phyloP scores from a whole-genome alignment of 768 basidiomycete species.

The Tylopilus sp. region DNA sequence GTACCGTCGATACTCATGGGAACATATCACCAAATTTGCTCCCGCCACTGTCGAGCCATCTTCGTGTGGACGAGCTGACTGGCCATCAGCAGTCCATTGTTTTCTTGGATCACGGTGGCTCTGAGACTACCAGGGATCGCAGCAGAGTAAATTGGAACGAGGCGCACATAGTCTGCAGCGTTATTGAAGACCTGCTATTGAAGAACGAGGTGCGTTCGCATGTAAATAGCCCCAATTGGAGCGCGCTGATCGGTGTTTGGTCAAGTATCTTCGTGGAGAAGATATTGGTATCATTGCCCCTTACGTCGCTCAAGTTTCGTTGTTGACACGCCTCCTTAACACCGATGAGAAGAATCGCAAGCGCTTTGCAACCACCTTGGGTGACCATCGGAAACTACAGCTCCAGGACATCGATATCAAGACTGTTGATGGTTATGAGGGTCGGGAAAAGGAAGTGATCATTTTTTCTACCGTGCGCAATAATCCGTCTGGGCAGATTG shows the following conservation, averaged over 20 bases:
- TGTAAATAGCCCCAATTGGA: neutral
- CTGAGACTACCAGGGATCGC: conserved; percentile 62
- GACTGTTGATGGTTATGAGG: conserved; percentile 94
- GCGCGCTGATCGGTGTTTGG: conserved; percentile 9
- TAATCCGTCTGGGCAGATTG: conserved; percentile 73
- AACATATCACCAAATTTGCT: conserved; percentile 45
- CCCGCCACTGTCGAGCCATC: conserved; percentile 60
- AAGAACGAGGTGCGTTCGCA: conserved; percentile 62
- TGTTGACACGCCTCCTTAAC: conserved; percentile 65
- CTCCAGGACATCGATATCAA: conserved; percentile 74
- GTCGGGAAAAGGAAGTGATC: conserved; percentile 89
- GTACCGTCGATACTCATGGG: conserved; percentile 58
- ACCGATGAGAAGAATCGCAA: conserved; percentile 46
- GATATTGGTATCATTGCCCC: conserved; percentile 94
- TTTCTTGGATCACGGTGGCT: conserved; percentile 77
- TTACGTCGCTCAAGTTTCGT: conserved; percentile 81
- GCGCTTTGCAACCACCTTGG: conserved; percentile 60
- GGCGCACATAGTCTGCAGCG: conserved; percentile 68
- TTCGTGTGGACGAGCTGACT: conserved; percentile 34
- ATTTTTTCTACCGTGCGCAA: conserved; percentile 89
- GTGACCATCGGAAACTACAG: conserved; percentile 62
- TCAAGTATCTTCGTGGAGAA: conserved; percentile 55
- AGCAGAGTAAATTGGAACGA: conserved; percentile 80
- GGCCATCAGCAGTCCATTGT: conserved; percentile 60
- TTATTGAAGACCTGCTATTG: conserved; percentile 79